Evolutionary conservation across 768 basidiomycete species (phyloP).

Genomic region (Podaxis sp.): DNA sequence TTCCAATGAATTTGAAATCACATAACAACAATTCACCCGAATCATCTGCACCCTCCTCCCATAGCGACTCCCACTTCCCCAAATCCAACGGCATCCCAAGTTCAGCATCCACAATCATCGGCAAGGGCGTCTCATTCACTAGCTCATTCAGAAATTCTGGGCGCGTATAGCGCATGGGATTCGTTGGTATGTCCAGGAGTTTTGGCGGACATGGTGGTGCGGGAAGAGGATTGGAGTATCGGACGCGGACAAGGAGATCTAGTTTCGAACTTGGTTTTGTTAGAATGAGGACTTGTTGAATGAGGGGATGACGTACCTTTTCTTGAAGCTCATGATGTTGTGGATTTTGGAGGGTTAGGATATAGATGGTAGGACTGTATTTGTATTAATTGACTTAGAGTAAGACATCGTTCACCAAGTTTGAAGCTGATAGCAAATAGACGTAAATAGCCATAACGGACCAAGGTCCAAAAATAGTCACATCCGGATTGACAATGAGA

Average conservation of each 20-base stretch:
- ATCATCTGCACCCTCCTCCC: conserved; percentile 78
- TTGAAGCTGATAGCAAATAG: conserved; percentile 5
- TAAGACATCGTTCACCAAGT: neutral
- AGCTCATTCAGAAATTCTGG: conserved; percentile 83
- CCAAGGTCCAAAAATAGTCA: conserved; percentile 4
- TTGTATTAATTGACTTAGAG: too few relatives aligned
- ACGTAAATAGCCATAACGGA: neutral
- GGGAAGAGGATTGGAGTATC: conserved; percentile 93
- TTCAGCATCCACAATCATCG: conserved; percentile 97
- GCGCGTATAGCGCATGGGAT: conserved; percentile 82
- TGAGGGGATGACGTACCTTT: conserved; percentile 38
- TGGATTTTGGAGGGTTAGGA: conserved; percentile 3
- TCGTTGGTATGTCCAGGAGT: conserved; percentile 87
- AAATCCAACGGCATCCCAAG: conserved; percentile 95
- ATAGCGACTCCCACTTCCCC: conserved; percentile 77
- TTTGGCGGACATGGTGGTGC: conserved; percentile 97
- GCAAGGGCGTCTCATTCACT: conserved; percentile 78
- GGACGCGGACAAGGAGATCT: conserved; percentile 89
- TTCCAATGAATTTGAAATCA: neutral
- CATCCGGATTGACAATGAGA: neutral
- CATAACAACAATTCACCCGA: conserved; percentile 40
- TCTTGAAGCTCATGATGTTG: conserved; percentile 52
- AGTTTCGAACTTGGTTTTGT: conserved; percentile 53
- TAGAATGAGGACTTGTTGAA: conserved; percentile 16
- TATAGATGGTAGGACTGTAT: too few relatives aligned